Evolutionary conservation across 495 filamentous ascomycete species (phyloP).

Genomic region (Talaromyces thailandensis): DNA sequence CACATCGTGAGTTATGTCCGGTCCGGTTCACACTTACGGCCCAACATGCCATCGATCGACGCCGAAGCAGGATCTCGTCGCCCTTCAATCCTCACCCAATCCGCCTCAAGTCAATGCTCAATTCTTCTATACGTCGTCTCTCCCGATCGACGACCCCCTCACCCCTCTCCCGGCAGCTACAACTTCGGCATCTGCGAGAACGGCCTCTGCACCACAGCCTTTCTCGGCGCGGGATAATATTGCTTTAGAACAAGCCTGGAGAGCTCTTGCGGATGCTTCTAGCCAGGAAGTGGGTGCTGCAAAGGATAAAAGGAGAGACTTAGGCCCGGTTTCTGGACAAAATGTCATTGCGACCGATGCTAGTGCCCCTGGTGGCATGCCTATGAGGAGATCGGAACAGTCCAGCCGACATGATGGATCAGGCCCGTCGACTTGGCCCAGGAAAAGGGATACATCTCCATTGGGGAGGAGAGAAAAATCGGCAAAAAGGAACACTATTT

Average conservation of each 20-base stretch:
- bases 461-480: neutral
- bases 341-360: neutral
- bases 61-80: conserved; percentile 24
- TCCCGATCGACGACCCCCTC: conserved; percentile 77
- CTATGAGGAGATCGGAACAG: neutral
- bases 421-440: neutral
- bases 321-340: neutral
- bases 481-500: neutral
- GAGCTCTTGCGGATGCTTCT: conserved; percentile 35
- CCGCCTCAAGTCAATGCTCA: conserved; percentile 52
- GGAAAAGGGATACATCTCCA: conserved; percentile 1
- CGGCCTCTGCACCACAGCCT: conserved; percentile 57
- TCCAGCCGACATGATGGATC: neutral
- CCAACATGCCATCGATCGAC: conserved; percentile 39
- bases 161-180: conserved; percentile 52
- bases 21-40: conserved; percentile 45
- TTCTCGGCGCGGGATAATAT: conserved; percentile 69
- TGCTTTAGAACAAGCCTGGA: conserved; percentile 66
- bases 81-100: conserved; percentile 20
- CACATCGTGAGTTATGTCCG: conserved; percentile 26
- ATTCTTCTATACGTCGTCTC: conserved; percentile 71
- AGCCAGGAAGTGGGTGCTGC: neutral
- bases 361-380: neutral
- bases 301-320: neutral
- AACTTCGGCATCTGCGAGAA: conserved; percentile 33